Evolutionary conservation across 441 rosid species (phyloP).

Genomic region (Pelargonium fulgidum): DNA sequence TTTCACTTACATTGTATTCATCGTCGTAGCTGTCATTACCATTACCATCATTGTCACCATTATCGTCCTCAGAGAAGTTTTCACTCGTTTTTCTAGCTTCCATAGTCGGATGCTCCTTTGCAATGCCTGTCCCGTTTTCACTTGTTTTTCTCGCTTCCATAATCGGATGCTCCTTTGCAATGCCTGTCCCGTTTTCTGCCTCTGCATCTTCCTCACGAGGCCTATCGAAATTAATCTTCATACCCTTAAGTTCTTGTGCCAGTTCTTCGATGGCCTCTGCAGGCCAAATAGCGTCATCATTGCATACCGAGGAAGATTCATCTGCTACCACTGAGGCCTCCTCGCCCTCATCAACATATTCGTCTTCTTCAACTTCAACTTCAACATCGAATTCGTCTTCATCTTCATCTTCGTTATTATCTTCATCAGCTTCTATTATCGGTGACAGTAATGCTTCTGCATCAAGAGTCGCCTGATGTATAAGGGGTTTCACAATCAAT

Average conservation of each 20-base stretch:
- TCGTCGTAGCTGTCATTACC: too few species aligned
- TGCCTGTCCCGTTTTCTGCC: not conserved
- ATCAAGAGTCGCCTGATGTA: slow-evolving; percentile 9
- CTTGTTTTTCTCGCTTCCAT: not conserved
- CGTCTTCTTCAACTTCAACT: not conserved
- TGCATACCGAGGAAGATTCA: slow-evolving; percentile 32
- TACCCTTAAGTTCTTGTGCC: slow-evolving; percentile 20
- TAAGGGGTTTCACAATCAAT: not conserved
- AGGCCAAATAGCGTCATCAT: slow-evolving; percentile 35
- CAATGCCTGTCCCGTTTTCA: too few species aligned
- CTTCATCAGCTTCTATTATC: not conserved
- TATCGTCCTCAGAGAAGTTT: not conserved
- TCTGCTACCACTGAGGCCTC: slow-evolving; percentile 28
- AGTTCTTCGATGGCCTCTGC: slow-evolving; percentile 26
- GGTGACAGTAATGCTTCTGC: not conserved
- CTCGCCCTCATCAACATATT: slow-evolving; percentile 1
- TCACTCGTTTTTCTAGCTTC: too few species aligned
- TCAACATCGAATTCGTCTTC: slow-evolving; percentile 10
- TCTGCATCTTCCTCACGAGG: slow-evolving; percentile 12
- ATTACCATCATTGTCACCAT: not conserved
- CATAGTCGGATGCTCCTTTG: too few species aligned
- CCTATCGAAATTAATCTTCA: slow-evolving; percentile 11
- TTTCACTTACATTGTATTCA: too few species aligned
- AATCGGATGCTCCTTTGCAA: not conserved
- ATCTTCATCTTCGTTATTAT: not conserved